Evolutionary conservation across 2,329 filamentous ascomycete genomes (phyloP), one percentile per base, ranked within the genome.

Genomic region (Fusarium domesticum): DNA sequence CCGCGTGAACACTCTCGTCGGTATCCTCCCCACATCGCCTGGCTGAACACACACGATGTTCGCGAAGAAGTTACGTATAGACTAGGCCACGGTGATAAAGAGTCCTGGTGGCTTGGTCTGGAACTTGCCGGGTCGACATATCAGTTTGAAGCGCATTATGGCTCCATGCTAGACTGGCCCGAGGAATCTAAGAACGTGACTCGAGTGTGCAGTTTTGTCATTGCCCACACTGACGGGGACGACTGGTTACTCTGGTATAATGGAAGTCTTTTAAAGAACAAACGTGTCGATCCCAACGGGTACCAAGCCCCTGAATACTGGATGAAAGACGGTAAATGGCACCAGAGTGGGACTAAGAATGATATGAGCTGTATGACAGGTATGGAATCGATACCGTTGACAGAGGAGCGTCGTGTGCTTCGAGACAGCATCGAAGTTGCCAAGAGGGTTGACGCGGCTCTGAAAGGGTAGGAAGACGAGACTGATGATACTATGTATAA

Each of bases 71-170:
- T 65, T 6, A 70, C 69, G 3, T 72, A 71, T 48, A 55, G 57
- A 18, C 46, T 70, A 16, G 65, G 58, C 1, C 65, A 73, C 37
- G 70, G 71, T 2, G 71, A 74, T 34, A 73, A 74, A 42, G 71
- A 74, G 51, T 68, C 62, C 3, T 73, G 64, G 61, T 74, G 70
- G 71, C 51, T 74, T 15, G 69, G 69, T 0, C 54, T 71, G 7
- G 71, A 73, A 45, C 57, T 73, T 5, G 57, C 62, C 6, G 64
- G 63, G 1, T 59, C 66, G 0, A 49, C 48, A 0, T 73, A 72
- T 39, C 54, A 59, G 18, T 72, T 73, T 48, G 66, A 71, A 35
- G 42, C 54, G 32, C 66, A 70, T 33, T 72, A 73, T 33, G 70
- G 62, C 3, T 62, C 65, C 5, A 66, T 72, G 35, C 41, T 69